A percentile compares a stretch with the other conserved stretches of the same genome.
Evolutionary conservation across 495 filamentous ascomycete species (phyloP).

Genomic region (Aspergillus campestris): DNA sequence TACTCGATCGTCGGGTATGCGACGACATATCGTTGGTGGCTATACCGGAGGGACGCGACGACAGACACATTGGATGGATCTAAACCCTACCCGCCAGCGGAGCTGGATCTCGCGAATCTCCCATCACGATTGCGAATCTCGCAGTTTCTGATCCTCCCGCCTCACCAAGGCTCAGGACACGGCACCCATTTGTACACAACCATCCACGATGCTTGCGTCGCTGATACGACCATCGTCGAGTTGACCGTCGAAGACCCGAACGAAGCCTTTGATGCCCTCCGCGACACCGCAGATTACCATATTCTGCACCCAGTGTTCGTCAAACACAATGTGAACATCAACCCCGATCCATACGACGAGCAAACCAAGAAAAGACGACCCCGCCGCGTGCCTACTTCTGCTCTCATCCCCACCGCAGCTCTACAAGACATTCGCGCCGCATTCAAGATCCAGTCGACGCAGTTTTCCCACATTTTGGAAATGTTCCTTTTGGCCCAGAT

Average conservation of each 20-base stretch:
- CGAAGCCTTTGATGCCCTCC: slow-evolving; percentile 84
- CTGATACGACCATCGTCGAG: slow-evolving; percentile 58
- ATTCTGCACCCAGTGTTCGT: slow-evolving; percentile 47
- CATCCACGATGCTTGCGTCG: slow-evolving; percentile 58
- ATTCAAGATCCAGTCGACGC: slow-evolving; percentile 75
- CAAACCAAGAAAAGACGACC: slow-evolving; percentile 30
- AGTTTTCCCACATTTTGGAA: slow-evolving; percentile 79
- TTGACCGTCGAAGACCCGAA: slow-evolving; percentile 95
- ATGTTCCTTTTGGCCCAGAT: slow-evolving; percentile 79
- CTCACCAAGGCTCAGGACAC: slow-evolving; percentile 71
- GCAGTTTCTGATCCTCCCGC: slow-evolving; percentile 88
- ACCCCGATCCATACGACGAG: slow-evolving; percentile 30
- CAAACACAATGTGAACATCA: slow-evolving; percentile 36
- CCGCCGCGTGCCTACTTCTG: slow-evolving; percentile 46
- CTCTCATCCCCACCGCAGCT: slow-evolving; percentile 51
- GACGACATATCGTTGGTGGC: slow-evolving; percentile 76
- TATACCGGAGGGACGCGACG: slow-evolving; percentile 24
- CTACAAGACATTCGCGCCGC: slow-evolving; percentile 53
- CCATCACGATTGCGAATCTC: slow-evolving; percentile 76
- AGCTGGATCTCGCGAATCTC: slow-evolving; percentile 36
- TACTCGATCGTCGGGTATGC: slow-evolving; percentile 80
- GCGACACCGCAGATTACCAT: slow-evolving; percentile 73
- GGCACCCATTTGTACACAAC: slow-evolving; percentile 73
- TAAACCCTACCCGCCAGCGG: slow-evolving; percentile 36
- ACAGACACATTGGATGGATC: slow-evolving; percentile 23